phyloP scores from a whole-genome alignment of 169 alveolate species.

The Sarcocystis neurona region DNA sequence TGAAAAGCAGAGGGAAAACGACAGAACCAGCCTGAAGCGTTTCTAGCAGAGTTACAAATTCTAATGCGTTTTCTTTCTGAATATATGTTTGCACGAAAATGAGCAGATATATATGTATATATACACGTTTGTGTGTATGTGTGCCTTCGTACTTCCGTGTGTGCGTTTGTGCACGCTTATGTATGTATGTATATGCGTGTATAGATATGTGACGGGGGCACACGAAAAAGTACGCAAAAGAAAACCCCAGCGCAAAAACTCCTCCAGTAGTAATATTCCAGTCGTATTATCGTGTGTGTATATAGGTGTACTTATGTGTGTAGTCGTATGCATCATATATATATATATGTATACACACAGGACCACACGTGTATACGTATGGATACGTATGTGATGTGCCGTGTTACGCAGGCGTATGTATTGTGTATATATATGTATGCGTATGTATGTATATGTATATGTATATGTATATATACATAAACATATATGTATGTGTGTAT shows the following conservation, averaged over 20 bases:
- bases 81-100: not conserved
- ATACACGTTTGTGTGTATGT: not conserved
- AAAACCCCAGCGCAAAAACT: too few species aligned
- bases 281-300: not conserved
- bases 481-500: too few species aligned
- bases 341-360: not conserved
- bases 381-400: too few species aligned
- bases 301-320: not conserved
- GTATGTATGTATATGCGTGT: not conserved
- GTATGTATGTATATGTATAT: too few species aligned
- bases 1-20: too few species aligned
- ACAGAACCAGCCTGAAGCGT: too few species aligned
- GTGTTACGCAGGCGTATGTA: too few species aligned
- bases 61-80: too few species aligned
- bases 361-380: not conserved
- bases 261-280: not conserved
- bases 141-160: not conserved
- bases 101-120: not conserved
- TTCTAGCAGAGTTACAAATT: too few species aligned
- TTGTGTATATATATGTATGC: too few species aligned
- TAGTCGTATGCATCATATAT: not conserved
- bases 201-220: not conserved
- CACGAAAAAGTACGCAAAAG: too few species aligned
- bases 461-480: too few species aligned
- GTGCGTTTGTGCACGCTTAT: not conserved